A percentile compares a stretch with the other conserved stretches of the same genome.
Evolutionary conservation across 306 rosid genomes (phyloP).

Genomic region (Cicer cuneatum): DNA sequence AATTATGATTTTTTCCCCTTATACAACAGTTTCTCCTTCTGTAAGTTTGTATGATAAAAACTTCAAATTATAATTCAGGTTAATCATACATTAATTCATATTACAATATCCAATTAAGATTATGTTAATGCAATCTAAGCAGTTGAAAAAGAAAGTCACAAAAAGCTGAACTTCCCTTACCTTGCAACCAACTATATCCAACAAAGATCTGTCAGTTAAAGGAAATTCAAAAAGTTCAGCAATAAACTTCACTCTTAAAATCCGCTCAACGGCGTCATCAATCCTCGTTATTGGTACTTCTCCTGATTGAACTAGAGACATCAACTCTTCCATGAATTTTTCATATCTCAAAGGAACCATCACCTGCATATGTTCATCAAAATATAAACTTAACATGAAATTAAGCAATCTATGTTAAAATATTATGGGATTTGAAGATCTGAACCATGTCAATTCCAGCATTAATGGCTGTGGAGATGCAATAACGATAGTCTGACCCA

Average conservation of each 20-base stretch:
- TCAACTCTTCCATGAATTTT: constrained; percentile 57
- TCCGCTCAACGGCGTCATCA: constrained; percentile 77
- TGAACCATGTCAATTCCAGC: constrained; percentile 86
- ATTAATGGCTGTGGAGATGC: constrained; percentile 68
- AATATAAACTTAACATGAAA: not conserved
- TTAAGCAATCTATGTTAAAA: constrained; percentile 4
- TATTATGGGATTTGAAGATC: constrained; percentile 24
- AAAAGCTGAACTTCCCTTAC: constrained; percentile 47
- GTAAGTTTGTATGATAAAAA: not conserved
- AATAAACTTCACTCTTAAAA: constrained; percentile 78
- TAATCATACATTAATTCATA: no score
- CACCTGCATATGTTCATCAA: constrained; percentile 56
- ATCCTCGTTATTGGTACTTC: constrained; percentile 65
- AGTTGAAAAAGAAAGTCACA: constrained; percentile 3
- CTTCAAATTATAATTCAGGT: not conserved
- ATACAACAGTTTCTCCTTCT: not conserved
- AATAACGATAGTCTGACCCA: constrained; percentile 61
- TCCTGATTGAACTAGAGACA: constrained; percentile 66
- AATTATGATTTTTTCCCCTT: not conserved
- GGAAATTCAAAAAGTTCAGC: constrained; percentile 80
- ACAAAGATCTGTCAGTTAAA: constrained; percentile 63
- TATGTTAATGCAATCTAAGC: not conserved
- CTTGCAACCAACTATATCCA: constrained; percentile 78
- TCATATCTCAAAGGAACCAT: constrained; percentile 68
- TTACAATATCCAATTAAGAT: not conserved